These are phyloP conservation scores for Penicillium longicatenatum DNA, from an alignment of 495 filamentous ascomycete species.

Conservation along the genomic window DNA sequence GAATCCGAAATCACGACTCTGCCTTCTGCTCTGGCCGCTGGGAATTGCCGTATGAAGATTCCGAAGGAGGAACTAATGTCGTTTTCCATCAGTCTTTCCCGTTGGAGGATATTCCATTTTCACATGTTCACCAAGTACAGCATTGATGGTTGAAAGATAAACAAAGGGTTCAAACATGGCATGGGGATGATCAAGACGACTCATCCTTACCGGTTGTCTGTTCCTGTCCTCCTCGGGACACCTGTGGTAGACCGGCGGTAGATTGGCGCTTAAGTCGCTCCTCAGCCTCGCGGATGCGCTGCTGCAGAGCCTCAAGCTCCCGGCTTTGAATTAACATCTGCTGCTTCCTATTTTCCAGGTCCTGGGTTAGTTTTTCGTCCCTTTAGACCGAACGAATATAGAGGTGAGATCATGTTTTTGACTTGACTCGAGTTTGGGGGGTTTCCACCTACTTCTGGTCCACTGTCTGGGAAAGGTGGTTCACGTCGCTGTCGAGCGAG, in stretches of 20 bases:
- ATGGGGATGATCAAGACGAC: conserved; percentile 19
- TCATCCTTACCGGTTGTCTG: conserved; percentile 31
- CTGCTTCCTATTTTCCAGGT: conserved; percentile 48
- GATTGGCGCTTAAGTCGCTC: conserved; percentile 63
- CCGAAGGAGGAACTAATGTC: conserved; percentile 4
- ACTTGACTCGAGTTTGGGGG: neutral
- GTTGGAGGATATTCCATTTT: neutral
- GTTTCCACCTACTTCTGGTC: conserved; percentile 73
- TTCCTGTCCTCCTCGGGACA: conserved; percentile 11
- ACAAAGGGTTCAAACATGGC: neutral
- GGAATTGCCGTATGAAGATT: neutral
- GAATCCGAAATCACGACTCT: neutral
- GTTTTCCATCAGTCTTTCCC: conserved; percentile 8
- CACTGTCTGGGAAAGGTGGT: conserved; percentile 73
- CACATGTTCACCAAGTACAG: neutral
- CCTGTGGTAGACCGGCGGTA: neutral
- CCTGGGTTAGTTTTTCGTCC: conserved; percentile 1
- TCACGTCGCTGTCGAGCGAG: conserved; percentile 75
- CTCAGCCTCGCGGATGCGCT: conserved; percentile 81
- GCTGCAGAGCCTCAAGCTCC: conserved; percentile 85
- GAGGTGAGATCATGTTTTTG: neutral
- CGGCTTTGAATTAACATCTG: conserved; percentile 74
- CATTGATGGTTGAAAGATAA: conserved; percentile 1
- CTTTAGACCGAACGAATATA: neutral
- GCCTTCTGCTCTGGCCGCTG: conserved; percentile 5